Evolutionary conservation across 768 basidiomycete species (phyloP), one percentile per base, ranked within the genome.

Genomic region (Hysterangium stoloniferum): DNA sequence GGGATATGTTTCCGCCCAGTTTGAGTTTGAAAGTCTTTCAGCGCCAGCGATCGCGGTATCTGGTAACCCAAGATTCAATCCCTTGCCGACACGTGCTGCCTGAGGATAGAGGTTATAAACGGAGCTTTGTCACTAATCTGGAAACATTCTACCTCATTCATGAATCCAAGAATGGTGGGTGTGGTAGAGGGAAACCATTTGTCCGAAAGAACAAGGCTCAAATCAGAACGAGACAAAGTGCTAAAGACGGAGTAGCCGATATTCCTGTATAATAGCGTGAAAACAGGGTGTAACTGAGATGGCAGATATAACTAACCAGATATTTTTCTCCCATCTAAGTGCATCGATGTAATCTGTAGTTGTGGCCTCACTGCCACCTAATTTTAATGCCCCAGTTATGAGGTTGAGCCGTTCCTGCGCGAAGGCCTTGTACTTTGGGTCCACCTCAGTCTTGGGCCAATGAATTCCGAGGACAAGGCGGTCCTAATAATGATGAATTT

Each of bases 251-350:
- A 22, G 27, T n/a, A 29, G 17, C 35, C n/a, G 31, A 38, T 28
- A 28, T 51, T 41, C 44, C 28, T 22, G 28, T 24, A 48, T 24
- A 31, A 29, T 20, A 8, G 1, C 15, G 17, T n/a, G 15, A 19
- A 15, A 50, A 19, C n/a, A 40, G 28, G 20, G 6, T 11, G 34
- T 25, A 1, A 27, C n/a, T 25, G 6, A 34, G 29, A 51, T 31
- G 53, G n/a, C 43, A 32, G 13, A 25, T 1, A 28, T 19, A 2
- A 38, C 61, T 22, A 51, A 60, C 65, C 60, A 62, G 3, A 62
- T 52, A n/a, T 62, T 60, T 45, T 62, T 61, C n/a, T 58, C 54
- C 64, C 63, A 66, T 27, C 64, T 55, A 7, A 57, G 59, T 24
- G 58, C 45, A 38, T 62, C 59, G 5, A 66, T 62, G 52, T 61